phyloP scores from a whole-genome alignment of 2,329 filamentous ascomycete species.

The Phoma sp. region DNA sequence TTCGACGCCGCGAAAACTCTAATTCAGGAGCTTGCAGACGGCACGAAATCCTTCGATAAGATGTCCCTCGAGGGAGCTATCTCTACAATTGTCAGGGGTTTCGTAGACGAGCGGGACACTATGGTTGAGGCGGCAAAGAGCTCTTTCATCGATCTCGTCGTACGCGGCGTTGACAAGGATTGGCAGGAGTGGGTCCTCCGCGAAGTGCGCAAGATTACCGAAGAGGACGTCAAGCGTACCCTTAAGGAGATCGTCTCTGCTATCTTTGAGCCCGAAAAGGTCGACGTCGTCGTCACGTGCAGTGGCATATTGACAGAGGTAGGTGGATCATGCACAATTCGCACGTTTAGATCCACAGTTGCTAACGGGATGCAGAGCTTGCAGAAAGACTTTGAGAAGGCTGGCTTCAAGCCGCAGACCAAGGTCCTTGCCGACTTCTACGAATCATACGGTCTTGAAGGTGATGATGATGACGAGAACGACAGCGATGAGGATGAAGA shows the following conservation, averaged over 20 bases:
- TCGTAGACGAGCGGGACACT: constrained; percentile 88
- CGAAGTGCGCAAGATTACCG: constrained; percentile 76
- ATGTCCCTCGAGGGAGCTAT: constrained; percentile 89
- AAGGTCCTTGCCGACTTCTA: constrained; percentile 81
- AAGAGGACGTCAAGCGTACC: constrained; percentile 77
- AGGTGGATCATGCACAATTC: constrained; percentile 47
- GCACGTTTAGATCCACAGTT: background rate
- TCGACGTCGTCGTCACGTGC: constrained; percentile 89
- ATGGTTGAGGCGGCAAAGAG: constrained; percentile 82
- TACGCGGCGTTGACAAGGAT: constrained; percentile 76
- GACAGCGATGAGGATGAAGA: constrained; percentile 66
- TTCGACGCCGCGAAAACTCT: constrained; percentile 79
- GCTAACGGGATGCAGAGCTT: constrained; percentile 65
- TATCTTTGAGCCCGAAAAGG: constrained; percentile 79
- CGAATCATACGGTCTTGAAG: constrained; percentile 85
- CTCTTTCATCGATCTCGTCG: constrained; percentile 82
- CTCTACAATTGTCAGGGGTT: constrained; percentile 82
- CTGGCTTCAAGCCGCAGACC: constrained; percentile 80
- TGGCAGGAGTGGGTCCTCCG: constrained; percentile 80
- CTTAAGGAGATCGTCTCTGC: constrained; percentile 79
- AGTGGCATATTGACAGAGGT: constrained; percentile 86
- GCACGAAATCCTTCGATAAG: constrained; percentile 75
- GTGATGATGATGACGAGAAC: constrained; percentile 66
- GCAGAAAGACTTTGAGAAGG: constrained; percentile 73
- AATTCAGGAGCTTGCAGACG: constrained; percentile 76